phyloP scores from a whole-genome alignment of 75 land plant species.

The Sequoiadendron giganteum region DNA sequence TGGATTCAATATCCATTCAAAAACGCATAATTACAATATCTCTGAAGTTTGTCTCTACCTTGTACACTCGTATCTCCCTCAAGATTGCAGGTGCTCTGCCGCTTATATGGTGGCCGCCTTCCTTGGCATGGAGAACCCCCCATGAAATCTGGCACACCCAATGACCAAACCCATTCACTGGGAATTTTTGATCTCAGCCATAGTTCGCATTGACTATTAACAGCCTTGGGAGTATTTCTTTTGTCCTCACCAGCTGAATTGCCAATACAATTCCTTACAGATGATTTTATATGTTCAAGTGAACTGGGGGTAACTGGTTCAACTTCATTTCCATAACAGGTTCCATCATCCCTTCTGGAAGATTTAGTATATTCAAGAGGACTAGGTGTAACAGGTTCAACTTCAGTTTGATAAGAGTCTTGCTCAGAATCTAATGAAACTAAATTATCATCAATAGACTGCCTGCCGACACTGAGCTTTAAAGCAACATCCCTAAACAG shows the following conservation, averaged over 20 bases:
- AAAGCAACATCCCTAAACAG: conserved; percentile 10
- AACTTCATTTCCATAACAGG: conserved; percentile 8
- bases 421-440: conserved; percentile 12
- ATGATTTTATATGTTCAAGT: neutral
- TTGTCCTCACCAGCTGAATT: neutral
- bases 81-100: conserved; percentile 79
- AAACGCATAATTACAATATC: neutral
- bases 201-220: conserved; percentile 12
- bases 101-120: conserved; percentile 1
- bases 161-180: conserved; percentile 56
- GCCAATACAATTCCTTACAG: neutral
- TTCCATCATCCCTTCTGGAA: neutral
- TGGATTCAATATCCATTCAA: neutral
- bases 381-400: no score
- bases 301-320: neutral
- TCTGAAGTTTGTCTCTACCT: conserved; percentile 33
- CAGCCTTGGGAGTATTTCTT: neutral
- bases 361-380: no score
- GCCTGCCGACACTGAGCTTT: neutral
- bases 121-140: conserved; percentile 15
- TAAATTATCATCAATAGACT: neutral
- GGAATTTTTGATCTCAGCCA: conserved; percentile 70
- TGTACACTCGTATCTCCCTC: conserved; percentile 86
- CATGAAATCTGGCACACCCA: neutral
- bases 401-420: no score